phyloP scores from a whole-genome alignment of 1,284 basidiomycete genomes.

The Lignosus rhinocerotis region DNA sequence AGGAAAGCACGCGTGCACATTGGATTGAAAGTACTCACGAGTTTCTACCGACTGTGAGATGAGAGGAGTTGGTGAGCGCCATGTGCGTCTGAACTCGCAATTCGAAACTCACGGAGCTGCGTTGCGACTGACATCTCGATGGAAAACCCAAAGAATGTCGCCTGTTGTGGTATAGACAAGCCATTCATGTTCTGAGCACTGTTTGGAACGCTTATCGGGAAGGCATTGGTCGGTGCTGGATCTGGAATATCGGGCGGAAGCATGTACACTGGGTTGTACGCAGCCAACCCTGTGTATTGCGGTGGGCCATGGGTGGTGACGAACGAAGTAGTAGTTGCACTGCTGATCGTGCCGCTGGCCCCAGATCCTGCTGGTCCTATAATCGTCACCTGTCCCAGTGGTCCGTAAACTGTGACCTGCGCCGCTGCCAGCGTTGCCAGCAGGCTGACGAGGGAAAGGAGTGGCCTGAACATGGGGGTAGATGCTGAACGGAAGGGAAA shows the following conservation, averaged over 20 bases:
- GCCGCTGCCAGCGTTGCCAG: background rate
- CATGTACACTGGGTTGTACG: conserved; percentile 22
- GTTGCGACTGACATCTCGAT: conserved; percentile 73
- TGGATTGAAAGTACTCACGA: conserved; percentile 5
- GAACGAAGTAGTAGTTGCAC: conserved; percentile 1
- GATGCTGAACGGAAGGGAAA: background rate
- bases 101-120: conserved; percentile 39
- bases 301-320: conserved; percentile 1
- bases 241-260: conserved; percentile 22
- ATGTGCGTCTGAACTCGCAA: background rate
- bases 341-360: background rate
- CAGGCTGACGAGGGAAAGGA: background rate
- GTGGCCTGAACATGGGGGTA: background rate
- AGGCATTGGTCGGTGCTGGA: conserved; percentile 19
- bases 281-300: conserved; percentile 14
- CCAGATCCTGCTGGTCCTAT: background rate
- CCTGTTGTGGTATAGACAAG: conserved; percentile 54
- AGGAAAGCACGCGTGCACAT: background rate
- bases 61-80: background rate
- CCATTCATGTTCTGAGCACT: conserved; percentile 4
- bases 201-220: conserved; percentile 22
- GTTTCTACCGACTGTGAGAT: conserved; percentile 15
- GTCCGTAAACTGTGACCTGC: conserved; percentile 6
- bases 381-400: background rate
- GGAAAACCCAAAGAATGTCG: conserved; percentile 69